Base-by-base conservation (phyloP, 1,284 basidiomycete genomes). In the Tylopilus sp. region DNA sequence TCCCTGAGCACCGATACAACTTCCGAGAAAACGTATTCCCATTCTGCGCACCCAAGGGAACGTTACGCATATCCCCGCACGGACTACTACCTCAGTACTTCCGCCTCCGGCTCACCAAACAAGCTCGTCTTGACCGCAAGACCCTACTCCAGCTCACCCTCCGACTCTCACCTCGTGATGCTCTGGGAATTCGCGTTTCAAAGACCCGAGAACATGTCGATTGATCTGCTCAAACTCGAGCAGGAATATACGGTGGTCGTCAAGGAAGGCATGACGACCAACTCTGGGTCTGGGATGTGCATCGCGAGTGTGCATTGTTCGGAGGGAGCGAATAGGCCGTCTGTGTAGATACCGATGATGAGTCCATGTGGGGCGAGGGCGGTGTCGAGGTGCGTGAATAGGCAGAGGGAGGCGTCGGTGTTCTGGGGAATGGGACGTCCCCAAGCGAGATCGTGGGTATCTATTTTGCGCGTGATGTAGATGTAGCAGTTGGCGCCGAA, bases 401-500 rank as follows among this genome's bases (percentile, higher is more conserved):
- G 36, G 8, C 36, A 29, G 29, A 29, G 29, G 36, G 36, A 36
- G 10, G 8, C 9, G 47, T 84, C 80, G 52, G 83, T 80, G 36
- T 80, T 77, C 10, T 64, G 59, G 5, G 80, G 47, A 83, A 80
- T 29, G 80, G 75, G 4, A 3, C 92, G 87, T 26, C 84, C 92
- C 3, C 93, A 89, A 1, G 94, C 89, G 36, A 99, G 82, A 77
- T 99, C 97, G 81, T 99, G 97, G 26, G 93, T 93, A 81, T 99
- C 97, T 82, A 99, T 87, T 81, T 99, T 99, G 73, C 95, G 93
- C 0, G 97, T 98, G 73, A 99, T 94, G 79, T 97, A 95, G 74
- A 98, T 98, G 83, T 97, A 97, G 79, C 96, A 98, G 80, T 98
- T 98, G 57, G 96, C 96, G 78, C 98, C 96, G 79, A 97, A 98